Base-by-base conservation (phyloP, 495 filamentous ascomycete species). In the Neurospora hispaniola region DNA sequence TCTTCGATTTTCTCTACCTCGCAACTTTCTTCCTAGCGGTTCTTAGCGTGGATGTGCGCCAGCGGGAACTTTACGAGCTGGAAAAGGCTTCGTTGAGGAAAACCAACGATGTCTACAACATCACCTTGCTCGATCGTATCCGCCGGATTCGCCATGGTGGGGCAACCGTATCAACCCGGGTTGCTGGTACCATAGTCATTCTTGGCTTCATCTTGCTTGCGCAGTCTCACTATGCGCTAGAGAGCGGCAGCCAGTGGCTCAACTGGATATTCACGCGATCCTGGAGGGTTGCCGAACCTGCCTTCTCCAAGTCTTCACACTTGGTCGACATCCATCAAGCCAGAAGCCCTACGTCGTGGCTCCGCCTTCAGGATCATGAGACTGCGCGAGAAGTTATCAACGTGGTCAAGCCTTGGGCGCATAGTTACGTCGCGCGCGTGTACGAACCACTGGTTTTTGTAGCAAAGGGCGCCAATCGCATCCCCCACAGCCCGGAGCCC, bases 21-120 rank as follows among this genome's bases (percentile, higher is more conserved):
- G 81, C 91, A 18, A 92, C 90, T 5, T 93, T 91, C 80, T 92
- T 93, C 76, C 83, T 91, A 20, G 85, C 90, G 6, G 90, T 93
- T 44, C 83, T 93, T 27, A 93, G 90, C 75, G 88, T 93, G 71
- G 91, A 93, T 73, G 89, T 93, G 27, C 87, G 87, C 5, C 86
- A 91, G 74, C 85, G 89, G 69, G 91, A 93, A 82, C 84, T 93
- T 0, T 81, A 81, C 40, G 84, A 86, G 70, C 76, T 86, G 20
- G 85, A 84, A 27, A 86, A 83, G 72, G 81, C 81, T 8, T 82
- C 83, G 1, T 74, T 82, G 16, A 80, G 77, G n/a, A 74, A 78
- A 27, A 77, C 75, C 40, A 82, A 78, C 35, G 41, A 40, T 8
- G 71, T 74, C 7, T 66, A 76, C 3, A 82, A 81, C 70, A 81